Base-by-base conservation (phyloP, 345 rosid genomes). In the Linum trigynum region DNA sequence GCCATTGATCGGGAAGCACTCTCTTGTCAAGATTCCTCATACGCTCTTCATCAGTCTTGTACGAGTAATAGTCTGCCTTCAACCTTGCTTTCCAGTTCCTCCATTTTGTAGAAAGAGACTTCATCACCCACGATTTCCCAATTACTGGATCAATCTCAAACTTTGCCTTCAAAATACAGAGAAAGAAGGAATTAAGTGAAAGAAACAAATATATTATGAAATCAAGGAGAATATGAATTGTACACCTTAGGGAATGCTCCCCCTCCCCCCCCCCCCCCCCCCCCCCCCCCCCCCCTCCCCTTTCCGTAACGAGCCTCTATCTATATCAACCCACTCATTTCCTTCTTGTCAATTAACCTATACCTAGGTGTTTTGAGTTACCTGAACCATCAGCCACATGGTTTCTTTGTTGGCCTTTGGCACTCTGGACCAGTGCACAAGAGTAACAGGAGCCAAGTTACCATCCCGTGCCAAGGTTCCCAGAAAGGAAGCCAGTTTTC, bases 391-490 rank as follows among this genome's bases (percentile, higher is more conserved):
- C 69, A 65, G 65, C 81, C 81, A 78, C 72, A 78, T 71, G 4
- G 69, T 68, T 55, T 72, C 78, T 61, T 78, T 78, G 62, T 36
- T 32, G 35, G 65, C 61, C 39, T 69, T 59, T 5, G 78, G 78
- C 67, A 78, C 42, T 39, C 57, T 62, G 55, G 64, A 68, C 81
- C 81, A 75, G 7, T 66, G 55, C 9, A 58, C 15, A 67, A 57
- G 63, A 56, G 55, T 75, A 60, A 78, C 69, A 23, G 81, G 81
- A 7, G 76, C 78, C 72, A 65, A 63, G 64, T 65, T 60, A 66
- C 81, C 76, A 72, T 78, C 70, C 55, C 81, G 74, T 45, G 81
- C 81, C 32, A 78, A 7, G 11, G 72, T 72, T 41, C 78, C 81
- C 62, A 75, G 38, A 64, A 71, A 78, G 61, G 72, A 58, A 59